Evolutionary conservation across 768 basidiomycete species (phyloP), one percentile per base, ranked within the genome.

Genomic region (Amanita exitialis): DNA sequence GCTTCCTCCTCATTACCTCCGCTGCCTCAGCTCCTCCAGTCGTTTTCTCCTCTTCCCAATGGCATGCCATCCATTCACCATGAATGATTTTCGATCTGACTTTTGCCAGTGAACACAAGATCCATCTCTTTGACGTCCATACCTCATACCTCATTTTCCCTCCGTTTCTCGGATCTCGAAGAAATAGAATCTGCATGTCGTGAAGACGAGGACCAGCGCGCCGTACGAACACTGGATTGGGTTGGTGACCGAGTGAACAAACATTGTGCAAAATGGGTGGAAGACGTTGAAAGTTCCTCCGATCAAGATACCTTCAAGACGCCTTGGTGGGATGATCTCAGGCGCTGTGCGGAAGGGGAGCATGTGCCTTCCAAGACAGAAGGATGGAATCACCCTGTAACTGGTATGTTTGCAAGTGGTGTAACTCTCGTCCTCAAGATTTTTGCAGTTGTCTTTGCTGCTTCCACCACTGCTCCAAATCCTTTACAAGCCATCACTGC

Each of bases 241-340:
- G 83, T 92, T 56, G 76, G 84, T 34, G 78, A 79, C 9, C 79
- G 90, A 44, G 81, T 91, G 49, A 66, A 71, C 37, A 74, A 71
- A 54, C 74, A 79, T 51, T 82, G 81, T 53, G 65, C 74, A 6
- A 77, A 73, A 61, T 92, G 90, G 90, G 74, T 87, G 27, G 78
- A 81, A 37, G 80, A 86, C 58, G 60, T 82, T 39, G 79, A 86
- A 53, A 70, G 65, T 27, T 53, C 66, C 3, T 68, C 67, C 9
- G 71, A 74, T 41, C 67, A 63, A 34, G 67, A 75, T 37, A 44
- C 58, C 1, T 49, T 68, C 39, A 69, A 77, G 45, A 80, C 86
- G 8, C 89, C 88, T 1, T 92, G 90, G 90, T 92, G 90, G 90
- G 84, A 89, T 55, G 90, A 92, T 61, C 72, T 92, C 35, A 72